Conservation (phyloP, 805 yeast species). For the Wickerhamomyces strasburgensis region DNA sequence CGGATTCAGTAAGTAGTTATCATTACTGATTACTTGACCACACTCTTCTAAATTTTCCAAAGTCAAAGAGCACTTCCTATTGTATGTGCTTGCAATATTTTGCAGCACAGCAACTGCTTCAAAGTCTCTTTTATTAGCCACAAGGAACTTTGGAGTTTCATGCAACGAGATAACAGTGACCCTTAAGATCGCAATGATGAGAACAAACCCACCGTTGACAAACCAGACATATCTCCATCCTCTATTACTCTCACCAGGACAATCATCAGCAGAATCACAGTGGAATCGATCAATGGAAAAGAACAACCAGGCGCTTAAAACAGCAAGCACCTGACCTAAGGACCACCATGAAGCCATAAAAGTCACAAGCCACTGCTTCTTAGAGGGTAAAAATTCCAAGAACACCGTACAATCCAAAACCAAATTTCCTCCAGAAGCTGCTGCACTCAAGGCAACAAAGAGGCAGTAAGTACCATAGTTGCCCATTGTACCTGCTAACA, state of each 20-base stretch:
- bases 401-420: constrained; percentile 46
- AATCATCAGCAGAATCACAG: constrained; percentile 38
- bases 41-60: constrained; percentile 39
- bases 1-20: constrained; percentile 23
- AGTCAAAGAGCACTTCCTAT: constrained; percentile 35
- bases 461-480: constrained; percentile 43
- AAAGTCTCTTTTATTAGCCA: constrained; percentile 44
- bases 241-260: constrained; percentile 38
- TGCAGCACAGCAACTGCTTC: constrained; percentile 40
- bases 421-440: constrained; percentile 49
- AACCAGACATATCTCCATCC: constrained; percentile 58
- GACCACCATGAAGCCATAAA: constrained; percentile 54
- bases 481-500: constrained; percentile 44
- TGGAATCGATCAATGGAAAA: constrained; percentile 37
- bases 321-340: constrained; percentile 48
- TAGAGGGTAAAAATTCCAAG: constrained; percentile 44
- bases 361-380: constrained; percentile 44
- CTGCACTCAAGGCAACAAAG: constrained; percentile 39
- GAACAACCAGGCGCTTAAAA: constrained; percentile 45
- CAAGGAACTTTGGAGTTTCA: constrained; percentile 50
- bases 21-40: constrained; percentile 35
- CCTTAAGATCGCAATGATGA: constrained; percentile 41
- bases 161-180: constrained; percentile 37
- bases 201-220: constrained; percentile 45
- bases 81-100: constrained; percentile 42